Percentiles rank a stretch among this genome's conserved stretches.
Evolutionary conservation across 352 stramenopile genomes (phyloP).

Genomic region (Phytopythium sindhum): DNA sequence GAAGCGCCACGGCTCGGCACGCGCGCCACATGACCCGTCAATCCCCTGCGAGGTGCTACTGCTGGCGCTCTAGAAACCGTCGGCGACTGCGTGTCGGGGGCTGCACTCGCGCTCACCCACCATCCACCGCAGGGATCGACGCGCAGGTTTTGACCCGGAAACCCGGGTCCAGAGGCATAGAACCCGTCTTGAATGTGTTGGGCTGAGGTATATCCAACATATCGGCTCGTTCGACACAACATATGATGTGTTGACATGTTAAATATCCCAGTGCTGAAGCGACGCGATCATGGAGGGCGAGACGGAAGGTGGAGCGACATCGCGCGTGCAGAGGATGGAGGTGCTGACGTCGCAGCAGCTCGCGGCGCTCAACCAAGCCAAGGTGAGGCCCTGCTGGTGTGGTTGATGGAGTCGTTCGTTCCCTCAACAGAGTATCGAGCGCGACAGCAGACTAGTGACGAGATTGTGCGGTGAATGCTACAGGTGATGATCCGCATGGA

Average conservation of each 20-base stretch:
- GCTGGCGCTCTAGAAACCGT: background rate
- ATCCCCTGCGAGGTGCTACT: background rate
- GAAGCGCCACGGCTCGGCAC: slow-evolving; percentile 45
- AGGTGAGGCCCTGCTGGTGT: slow-evolving; percentile 18
- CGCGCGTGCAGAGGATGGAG: slow-evolving; percentile 41
- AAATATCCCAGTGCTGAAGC: slow-evolving; percentile 13
- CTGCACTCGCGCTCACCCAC: background rate
- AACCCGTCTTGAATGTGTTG: no score
- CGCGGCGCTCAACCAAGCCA: slow-evolving; percentile 62
- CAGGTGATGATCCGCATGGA: slow-evolving; percentile 78
- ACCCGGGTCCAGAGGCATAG: no score
- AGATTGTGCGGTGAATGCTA: no score
- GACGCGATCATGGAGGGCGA: slow-evolving; percentile 11
- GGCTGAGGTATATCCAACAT: no score
- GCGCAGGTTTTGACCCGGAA: no score
- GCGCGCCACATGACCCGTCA: slow-evolving; percentile 46
- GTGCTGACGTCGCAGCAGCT: slow-evolving; percentile 63
- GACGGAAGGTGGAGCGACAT: background rate
- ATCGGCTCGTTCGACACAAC: no score
- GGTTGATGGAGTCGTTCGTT: background rate
- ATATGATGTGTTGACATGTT: no score
- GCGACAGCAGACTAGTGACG: no score
- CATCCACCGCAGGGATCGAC: background rate
- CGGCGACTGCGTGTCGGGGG: background rate
- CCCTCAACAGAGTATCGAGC: no score